These are phyloP conservation scores for Pseudoscleropodium purum DNA, from an alignment of 225 moss, liverwort and hornwort species.

Conservation along the genomic window DNA sequence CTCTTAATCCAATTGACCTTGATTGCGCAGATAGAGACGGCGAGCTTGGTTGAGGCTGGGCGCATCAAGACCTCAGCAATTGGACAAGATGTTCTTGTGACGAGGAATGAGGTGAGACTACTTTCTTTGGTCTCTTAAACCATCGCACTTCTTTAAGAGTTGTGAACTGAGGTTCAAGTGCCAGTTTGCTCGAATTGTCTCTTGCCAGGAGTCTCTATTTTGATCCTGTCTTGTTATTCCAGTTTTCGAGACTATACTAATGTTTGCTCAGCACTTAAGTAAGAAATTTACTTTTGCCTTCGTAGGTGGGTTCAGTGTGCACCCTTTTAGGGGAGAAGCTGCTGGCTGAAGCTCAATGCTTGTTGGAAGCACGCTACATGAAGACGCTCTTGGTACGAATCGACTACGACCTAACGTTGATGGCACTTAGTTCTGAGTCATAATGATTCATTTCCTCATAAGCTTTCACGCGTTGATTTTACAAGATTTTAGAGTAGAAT, in stretches of 20 bases:
- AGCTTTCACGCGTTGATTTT: neutral
- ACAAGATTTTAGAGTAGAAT: neutral
- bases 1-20: neutral
- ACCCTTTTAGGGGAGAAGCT: slow-evolving; percentile 35
- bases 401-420: neutral
- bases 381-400: slow-evolving; percentile 32
- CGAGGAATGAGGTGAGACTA: slow-evolving; percentile 22
- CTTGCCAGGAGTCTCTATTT: neutral
- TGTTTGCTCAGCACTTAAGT: neutral
- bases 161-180: neutral
- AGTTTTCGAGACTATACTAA: neutral
- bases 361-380: slow-evolving; percentile 34
- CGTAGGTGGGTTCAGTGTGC: slow-evolving; percentile 34
- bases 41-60: slow-evolving; percentile 4
- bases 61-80: slow-evolving; percentile 23
- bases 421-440: neutral
- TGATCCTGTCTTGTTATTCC: neutral
- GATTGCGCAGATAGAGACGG: slow-evolving; percentile 18
- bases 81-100: slow-evolving; percentile 26
- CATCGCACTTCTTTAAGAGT: neutral
- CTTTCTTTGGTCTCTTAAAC: neutral
- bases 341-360: slow-evolving; percentile 22
- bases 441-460: neutral
- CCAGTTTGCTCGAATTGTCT: neutral
- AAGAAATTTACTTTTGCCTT: neutral